Base-by-base conservation (phyloP, 2,329 filamentous ascomycete genomes). In the Aspergillus tanneri region DNA sequence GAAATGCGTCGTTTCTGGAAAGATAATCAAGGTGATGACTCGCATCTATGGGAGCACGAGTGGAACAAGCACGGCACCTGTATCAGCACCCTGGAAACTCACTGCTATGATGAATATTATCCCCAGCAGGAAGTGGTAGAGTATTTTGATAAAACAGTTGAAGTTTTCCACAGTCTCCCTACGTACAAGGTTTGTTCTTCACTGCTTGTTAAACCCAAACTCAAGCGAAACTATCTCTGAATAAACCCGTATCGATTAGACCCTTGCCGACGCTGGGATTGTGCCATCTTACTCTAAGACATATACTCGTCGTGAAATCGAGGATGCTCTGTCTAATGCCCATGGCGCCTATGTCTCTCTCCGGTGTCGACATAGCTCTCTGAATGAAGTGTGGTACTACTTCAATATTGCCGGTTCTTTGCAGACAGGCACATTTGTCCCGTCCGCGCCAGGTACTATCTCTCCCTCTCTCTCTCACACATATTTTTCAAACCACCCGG, bases 51-150 rank as follows among this genome's bases (percentile, higher is more conserved):
- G 86, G 74, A 85, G 63, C 85, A 89, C 65, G 86, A 90, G 67
- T 90, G 83, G 82, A 73, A 75, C 55, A 90, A 88, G 66, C 87
- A 90, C 64, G 87, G 87, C 14, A 84, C 82, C n/a, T 89, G 86
- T 69, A 81, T 89, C 55, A 82, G 76, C 58, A 90, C 87, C 0
- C 75, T 90, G 8, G 75, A 84, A 38, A 80, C 86, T 0, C 67
- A 70, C 14, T 90, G 87, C 73, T 90, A 88, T 70, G 68, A 71
- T 3, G 61, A 69, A n/a, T 86, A 87, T 64, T 68, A 75, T 46
- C 67, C 78, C 0, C 79, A 79, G 9, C 76, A 86, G 51, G 87
- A 89, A 60, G 83, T 84, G 1, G 77, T 81, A 10, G 84, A 86
- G 63, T 90, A 81, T 70, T 88, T 89, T 69, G 73, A 84, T 59